Conservation (phyloP, 352 stramenopile genomes). For the Phytophthora multivora region DNA sequence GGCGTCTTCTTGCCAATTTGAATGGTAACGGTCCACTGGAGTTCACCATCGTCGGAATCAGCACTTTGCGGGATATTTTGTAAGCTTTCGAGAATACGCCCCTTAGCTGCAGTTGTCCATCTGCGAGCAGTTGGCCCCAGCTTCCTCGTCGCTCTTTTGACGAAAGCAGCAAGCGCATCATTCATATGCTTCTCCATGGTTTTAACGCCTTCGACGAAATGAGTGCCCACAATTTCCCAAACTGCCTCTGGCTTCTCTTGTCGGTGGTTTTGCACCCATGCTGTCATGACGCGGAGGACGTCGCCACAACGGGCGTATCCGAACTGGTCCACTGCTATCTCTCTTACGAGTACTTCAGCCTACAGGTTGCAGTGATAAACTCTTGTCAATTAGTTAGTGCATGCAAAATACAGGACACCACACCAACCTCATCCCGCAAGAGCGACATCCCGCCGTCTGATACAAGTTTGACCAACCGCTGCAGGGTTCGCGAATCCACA, state of each 20-base stretch:
- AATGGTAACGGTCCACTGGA: conserved; percentile 43
- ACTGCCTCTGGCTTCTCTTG: conserved; percentile 34
- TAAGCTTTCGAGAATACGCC: conserved; percentile 12
- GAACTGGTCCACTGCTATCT: conserved; percentile 44
- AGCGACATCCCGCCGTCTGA: conserved; percentile 48
- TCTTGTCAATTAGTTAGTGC: neutral
- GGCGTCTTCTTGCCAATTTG: conserved; percentile 20
- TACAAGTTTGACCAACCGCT: conserved; percentile 42
- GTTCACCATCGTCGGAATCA: conserved; percentile 38
- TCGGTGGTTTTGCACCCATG: conserved; percentile 34
- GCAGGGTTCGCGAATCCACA: conserved; percentile 45
- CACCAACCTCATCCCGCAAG: conserved; percentile 35
- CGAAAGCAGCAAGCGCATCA: conserved; percentile 5
- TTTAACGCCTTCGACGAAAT: conserved; percentile 21
- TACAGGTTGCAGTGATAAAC: conserved; percentile 9
- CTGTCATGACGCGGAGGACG: conserved; percentile 52
- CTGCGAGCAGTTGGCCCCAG: conserved; percentile 2
- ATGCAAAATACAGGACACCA: neutral
- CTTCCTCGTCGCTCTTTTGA: conserved; percentile 9
- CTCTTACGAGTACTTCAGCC: conserved; percentile 38
- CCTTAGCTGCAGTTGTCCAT: conserved; percentile 15
- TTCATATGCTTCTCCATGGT: conserved; percentile 24
- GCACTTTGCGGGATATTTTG: conserved; percentile 1
- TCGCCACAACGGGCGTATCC: conserved; percentile 56
- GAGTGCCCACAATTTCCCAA: conserved; percentile 43